phyloP scores from a whole-genome alignment of 768 basidiomycete genomes.

The Psilocybe cyanescens region DNA sequence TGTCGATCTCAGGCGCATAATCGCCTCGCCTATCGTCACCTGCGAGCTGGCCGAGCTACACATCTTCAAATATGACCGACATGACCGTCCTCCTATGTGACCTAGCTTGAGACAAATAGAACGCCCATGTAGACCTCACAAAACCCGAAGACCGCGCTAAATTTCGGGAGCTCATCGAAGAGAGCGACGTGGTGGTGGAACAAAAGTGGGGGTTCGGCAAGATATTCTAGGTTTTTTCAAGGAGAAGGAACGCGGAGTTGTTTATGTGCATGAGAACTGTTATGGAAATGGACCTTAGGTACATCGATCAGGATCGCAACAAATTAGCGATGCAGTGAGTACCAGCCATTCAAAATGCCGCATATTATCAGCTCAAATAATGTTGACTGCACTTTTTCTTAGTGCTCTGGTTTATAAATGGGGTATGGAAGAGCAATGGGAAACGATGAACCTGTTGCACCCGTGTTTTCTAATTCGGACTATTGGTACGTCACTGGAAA shows the following conservation, averaged over 20 bases:
- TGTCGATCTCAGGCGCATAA: slow-evolving; percentile 31
- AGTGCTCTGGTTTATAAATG: slow-evolving; percentile 24
- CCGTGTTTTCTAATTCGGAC: slow-evolving; percentile 26
- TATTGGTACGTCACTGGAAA: slow-evolving; percentile 11
- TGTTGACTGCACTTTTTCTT: too few relatives aligned
- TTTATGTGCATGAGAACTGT: slow-evolving; percentile 31
- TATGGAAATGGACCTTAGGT: slow-evolving; percentile 32
- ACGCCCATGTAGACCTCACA: slow-evolving; percentile 27
- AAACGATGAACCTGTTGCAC: slow-evolving; percentile 22
- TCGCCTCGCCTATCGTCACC: slow-evolving; percentile 27
- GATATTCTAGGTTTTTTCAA: slow-evolving; percentile 27
- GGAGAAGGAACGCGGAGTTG: slow-evolving; percentile 21
- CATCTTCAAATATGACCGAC: slow-evolving; percentile 29
- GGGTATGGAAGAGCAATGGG: slow-evolving; percentile 26
- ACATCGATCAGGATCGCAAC: slow-evolving; percentile 26
- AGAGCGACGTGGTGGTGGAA: slow-evolving; percentile 29
- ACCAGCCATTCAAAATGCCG: not conserved
- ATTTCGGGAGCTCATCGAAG: slow-evolving; percentile 23
- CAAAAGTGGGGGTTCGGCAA: slow-evolving; percentile 31
- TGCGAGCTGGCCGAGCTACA: slow-evolving; percentile 31
- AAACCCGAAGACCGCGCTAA: slow-evolving; percentile 20
- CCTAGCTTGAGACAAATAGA: slow-evolving; percentile 28
- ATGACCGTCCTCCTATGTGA: slow-evolving; percentile 21
- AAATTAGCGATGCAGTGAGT: slow-evolving; percentile 26
- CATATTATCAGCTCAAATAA: too few relatives aligned